These are phyloP conservation scores for Phytophthora pinifolia DNA, from an alignment of 352 stramenopile genomes.

Conservation along the genomic window DNA sequence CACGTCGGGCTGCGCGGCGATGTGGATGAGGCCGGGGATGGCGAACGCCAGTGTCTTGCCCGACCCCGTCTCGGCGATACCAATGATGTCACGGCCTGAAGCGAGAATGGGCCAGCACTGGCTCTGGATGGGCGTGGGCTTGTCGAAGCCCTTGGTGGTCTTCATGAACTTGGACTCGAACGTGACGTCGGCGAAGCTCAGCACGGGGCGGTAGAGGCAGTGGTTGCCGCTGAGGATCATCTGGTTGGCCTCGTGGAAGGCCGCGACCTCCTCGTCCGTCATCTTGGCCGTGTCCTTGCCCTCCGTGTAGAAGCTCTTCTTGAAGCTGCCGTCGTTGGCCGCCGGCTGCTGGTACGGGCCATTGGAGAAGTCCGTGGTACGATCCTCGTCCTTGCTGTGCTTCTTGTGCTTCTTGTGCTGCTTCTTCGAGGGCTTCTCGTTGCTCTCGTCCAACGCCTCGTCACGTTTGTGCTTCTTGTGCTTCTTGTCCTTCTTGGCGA, in stretches of 20 bases:
- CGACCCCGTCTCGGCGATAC: slow-evolving; percentile 93
- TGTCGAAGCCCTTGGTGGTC: slow-evolving; percentile 86
- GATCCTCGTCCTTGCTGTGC: slow-evolving; percentile 16
- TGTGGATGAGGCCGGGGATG: slow-evolving; percentile 91
- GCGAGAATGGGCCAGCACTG: slow-evolving; percentile 95
- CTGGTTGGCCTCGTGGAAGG: slow-evolving; percentile 86
- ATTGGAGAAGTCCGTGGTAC: slow-evolving; percentile 58
- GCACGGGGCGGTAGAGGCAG: slow-evolving; percentile 87
- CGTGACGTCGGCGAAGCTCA: slow-evolving; percentile 67
- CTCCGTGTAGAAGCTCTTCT: slow-evolving; percentile 87
- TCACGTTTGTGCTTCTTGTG: slow-evolving; percentile 32
- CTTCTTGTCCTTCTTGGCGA: slow-evolving; percentile 31
- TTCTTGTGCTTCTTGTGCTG: slow-evolving; percentile 59
- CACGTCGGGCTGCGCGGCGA: slow-evolving; percentile 62
- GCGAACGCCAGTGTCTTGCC: slow-evolving; percentile 98
- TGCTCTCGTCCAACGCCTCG: slow-evolving; percentile 35
- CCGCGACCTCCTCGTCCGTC: slow-evolving; percentile 76
- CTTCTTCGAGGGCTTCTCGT: slow-evolving; percentile 48
- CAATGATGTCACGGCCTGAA: slow-evolving; percentile 88
- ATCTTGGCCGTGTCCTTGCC: slow-evolving; percentile 66
- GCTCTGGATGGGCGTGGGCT: slow-evolving; percentile 97
- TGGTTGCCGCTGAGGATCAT: slow-evolving; percentile 87
- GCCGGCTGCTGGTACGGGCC: slow-evolving; percentile 75
- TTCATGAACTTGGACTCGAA: slow-evolving; percentile 90
- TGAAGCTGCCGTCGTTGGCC: slow-evolving; percentile 68